A percentile compares a stretch with the other conserved stretches of the same genome.
phyloP scores from a whole-genome alignment of 495 filamentous ascomycete species.

The Penicillium cinerascens region DNA sequence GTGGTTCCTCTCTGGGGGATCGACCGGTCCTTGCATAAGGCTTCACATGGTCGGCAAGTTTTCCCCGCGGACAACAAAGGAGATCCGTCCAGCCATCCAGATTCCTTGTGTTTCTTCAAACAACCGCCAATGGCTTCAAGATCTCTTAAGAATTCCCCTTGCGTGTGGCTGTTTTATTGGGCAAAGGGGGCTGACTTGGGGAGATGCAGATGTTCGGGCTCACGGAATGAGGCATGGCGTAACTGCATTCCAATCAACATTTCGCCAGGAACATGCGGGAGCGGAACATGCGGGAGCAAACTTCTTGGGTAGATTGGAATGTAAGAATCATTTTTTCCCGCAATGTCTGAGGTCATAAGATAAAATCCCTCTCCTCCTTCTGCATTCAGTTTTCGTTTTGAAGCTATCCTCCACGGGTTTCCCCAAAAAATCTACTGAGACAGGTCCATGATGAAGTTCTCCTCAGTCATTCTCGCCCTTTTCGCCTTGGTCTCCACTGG shows the following conservation, averaged over 20 bases:
- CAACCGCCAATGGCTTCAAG: background rate
- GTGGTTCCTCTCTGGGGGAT: background rate
- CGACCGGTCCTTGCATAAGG: background rate
- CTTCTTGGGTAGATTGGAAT: slow-evolving; percentile 13
- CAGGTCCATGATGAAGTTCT: slow-evolving; percentile 24
- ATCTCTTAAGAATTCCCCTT: background rate
- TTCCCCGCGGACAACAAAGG: background rate
- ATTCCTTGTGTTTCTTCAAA: background rate
- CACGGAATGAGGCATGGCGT: slow-evolving; percentile 15
- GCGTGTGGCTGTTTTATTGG: background rate
- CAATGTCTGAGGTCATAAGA: background rate
- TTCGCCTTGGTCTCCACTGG: slow-evolving; percentile 24
- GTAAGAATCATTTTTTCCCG: slow-evolving; percentile 7
- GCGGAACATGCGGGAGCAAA: too few relatives aligned
- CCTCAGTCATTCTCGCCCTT: slow-evolving; percentile 23
- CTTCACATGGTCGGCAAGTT: background rate
- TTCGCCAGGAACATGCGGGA: slow-evolving; percentile 11
- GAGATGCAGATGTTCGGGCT: background rate
- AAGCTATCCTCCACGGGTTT: background rate
- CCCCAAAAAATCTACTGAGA: background rate
- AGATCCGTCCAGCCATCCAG: background rate
- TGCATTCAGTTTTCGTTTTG: background rate
- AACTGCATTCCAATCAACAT: slow-evolving; percentile 23
- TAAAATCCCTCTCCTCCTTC: slow-evolving; percentile 2
- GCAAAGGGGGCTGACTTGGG: background rate